A percentile compares a stretch with the other conserved stretches of the same genome.
Evolutionary conservation across 2,329 filamentous ascomycete species (phyloP).

Genomic region (Pseudogymnoascus verrucosus): DNA sequence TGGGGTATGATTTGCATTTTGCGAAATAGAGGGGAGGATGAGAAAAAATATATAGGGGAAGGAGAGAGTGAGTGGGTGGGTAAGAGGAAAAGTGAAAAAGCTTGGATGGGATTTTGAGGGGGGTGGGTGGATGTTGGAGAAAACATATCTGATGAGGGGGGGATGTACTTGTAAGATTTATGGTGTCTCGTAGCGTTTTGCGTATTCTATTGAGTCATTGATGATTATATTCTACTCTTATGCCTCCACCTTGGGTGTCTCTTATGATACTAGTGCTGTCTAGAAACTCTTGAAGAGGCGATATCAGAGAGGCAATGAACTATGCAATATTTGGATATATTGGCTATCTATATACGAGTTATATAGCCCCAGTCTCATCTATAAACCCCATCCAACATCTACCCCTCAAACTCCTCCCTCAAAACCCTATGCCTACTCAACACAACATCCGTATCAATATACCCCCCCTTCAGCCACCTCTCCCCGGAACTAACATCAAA

Average conservation of each 20-base stretch:
- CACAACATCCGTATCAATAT: slow-evolving; percentile 63
- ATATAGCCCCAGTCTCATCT: too few species aligned
- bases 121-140: not conserved
- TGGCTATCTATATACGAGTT: too few species aligned
- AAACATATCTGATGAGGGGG: not conserved
- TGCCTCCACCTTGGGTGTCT: not conserved
- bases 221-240: not conserved
- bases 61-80: not conserved
- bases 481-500: slow-evolving; percentile 63
- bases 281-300: too few species aligned
- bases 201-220: not conserved
- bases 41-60: too few species aligned
- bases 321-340: too few species aligned
- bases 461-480: slow-evolving; percentile 79
- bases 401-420: slow-evolving; percentile 2
- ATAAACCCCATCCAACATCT: not conserved
- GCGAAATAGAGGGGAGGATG: slow-evolving; percentile 58
- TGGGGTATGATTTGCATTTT: slow-evolving; percentile 96
- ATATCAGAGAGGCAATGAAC: too few species aligned
- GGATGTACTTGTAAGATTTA: slow-evolving; percentile 1
- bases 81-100: not conserved
- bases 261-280: not conserved
- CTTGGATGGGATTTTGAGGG: not conserved
- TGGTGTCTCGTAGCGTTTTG: not conserved
- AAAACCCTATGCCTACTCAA: slow-evolving; percentile 38